phyloP scores from a whole-genome alignment of 2,329 filamentous ascomycete species.

The Colletotrichum truncatum region DNA sequence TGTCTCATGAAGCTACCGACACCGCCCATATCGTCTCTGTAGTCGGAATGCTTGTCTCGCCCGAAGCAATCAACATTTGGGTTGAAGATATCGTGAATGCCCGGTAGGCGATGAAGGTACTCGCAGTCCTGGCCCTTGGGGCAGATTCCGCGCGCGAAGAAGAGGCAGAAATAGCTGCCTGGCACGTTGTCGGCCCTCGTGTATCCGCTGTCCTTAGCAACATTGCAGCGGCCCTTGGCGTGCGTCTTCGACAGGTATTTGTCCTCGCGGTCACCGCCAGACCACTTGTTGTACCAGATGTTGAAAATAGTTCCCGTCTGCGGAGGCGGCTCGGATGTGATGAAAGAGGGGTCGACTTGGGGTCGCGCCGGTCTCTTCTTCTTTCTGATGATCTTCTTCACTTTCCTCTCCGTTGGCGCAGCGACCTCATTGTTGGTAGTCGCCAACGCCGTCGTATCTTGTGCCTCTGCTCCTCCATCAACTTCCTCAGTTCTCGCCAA shows the following conservation, averaged over 20 bases:
- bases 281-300: slow-evolving; percentile 99
- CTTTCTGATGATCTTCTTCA: slow-evolving; percentile 91
- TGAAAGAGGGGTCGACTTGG: slow-evolving; percentile 86
- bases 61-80: slow-evolving; percentile 96
- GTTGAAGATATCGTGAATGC: slow-evolving; percentile 88
- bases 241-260: slow-evolving; percentile 85
- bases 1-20: slow-evolving; percentile 93
- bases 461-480: neutral
- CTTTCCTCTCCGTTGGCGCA: slow-evolving; percentile 65
- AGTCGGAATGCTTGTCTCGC: slow-evolving; percentile 90
- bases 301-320: slow-evolving; percentile 98
- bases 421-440: slow-evolving; percentile 55
- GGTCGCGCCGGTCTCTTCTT: slow-evolving; percentile 90
- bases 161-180: slow-evolving; percentile 91
- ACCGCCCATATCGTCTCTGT: slow-evolving; percentile 97
- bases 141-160: slow-evolving; percentile 73
- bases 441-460: slow-evolving; percentile 35
- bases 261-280: slow-evolving; percentile 92
- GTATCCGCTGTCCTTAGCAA: slow-evolving; percentile 82
- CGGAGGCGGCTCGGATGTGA: slow-evolving; percentile 85
- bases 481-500: slow-evolving; percentile 4
- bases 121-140: slow-evolving; percentile 93
- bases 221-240: slow-evolving; percentile 85
- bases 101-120: slow-evolving; percentile 89
- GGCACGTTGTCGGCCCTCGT: slow-evolving; percentile 80